Conservation (phyloP, 2,329 filamentous ascomycete genomes). For the Mycocentrospora acerina region DNA sequence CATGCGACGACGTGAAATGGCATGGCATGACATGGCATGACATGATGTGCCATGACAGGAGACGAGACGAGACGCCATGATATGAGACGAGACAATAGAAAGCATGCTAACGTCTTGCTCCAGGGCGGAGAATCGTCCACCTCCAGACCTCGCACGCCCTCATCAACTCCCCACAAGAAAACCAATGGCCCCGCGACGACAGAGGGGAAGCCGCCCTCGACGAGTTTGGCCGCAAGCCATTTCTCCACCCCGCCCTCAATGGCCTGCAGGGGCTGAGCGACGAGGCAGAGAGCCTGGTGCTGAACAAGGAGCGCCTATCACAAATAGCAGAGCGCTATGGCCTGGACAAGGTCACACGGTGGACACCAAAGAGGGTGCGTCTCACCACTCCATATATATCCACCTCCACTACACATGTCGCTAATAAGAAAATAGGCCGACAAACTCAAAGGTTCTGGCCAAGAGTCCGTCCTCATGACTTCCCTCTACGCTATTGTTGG, state of each 20-base stretch:
- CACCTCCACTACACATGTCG: neutral
- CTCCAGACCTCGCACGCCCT: constrained; percentile 66
- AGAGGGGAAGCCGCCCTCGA: constrained; percentile 27
- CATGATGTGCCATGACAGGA: too few species aligned
- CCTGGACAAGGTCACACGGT: constrained; percentile 74
- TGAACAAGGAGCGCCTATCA: constrained; percentile 67
- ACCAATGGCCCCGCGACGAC: constrained; percentile 21
- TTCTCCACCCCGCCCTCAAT: constrained; percentile 68
- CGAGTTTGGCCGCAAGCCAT: constrained; percentile 60
- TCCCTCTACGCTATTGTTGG: constrained; percentile 84
- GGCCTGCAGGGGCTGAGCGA: constrained; percentile 72
- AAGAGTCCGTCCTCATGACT: constrained; percentile 72
- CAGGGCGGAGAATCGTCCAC: constrained; percentile 65
- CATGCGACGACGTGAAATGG: too few species aligned
- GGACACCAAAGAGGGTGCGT: constrained; percentile 81
- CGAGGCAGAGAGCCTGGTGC: constrained; percentile 60
- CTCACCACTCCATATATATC: neutral
- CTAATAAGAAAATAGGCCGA: constrained; percentile 53
- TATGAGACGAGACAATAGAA: too few species aligned
- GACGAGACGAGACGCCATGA: too few species aligned
- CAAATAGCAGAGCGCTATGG: constrained; percentile 70
- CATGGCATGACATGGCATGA: too few species aligned
- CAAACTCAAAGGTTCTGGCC: constrained; percentile 71
- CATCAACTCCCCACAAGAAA: constrained; percentile 49
- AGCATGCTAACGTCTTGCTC: constrained; percentile 17